Conservation (phyloP, 2,329 filamentous ascomycete genomes). For the Pseudocercospora eumusae region DNA sequence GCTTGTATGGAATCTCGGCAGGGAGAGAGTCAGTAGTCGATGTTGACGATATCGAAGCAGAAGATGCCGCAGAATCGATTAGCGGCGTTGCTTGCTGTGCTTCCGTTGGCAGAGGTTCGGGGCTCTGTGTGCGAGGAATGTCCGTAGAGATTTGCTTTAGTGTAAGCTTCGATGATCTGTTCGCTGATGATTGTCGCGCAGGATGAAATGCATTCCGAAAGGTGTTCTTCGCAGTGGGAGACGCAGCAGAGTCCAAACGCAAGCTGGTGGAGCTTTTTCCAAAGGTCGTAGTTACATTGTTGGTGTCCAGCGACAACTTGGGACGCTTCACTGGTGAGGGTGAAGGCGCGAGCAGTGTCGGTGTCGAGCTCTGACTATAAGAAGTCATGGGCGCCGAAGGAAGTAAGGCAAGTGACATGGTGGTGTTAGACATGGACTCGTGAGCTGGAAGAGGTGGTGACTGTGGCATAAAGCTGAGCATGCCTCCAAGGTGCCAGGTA, state of each 20-base stretch:
- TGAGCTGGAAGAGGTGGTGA: slow-evolving; percentile 35
- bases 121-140: neutral
- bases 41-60: slow-evolving; percentile 37
- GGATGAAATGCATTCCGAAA: slow-evolving; percentile 61
- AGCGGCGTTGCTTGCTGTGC: slow-evolving; percentile 12
- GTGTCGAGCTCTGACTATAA: slow-evolving; percentile 29
- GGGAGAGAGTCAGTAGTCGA: slow-evolving; percentile 41
- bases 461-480: slow-evolving; percentile 38
- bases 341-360: slow-evolving; percentile 25
- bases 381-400: slow-evolving; percentile 36
- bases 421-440: slow-evolving; percentile 39
- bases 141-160: slow-evolving; percentile 38
- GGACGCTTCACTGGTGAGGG: slow-evolving; percentile 49
- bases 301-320: slow-evolving; percentile 63
- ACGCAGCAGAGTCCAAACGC: slow-evolving; percentile 57
- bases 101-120: slow-evolving; percentile 8
- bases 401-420: slow-evolving; percentile 49
- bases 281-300: slow-evolving; percentile 50
- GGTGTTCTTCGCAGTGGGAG: slow-evolving; percentile 63
- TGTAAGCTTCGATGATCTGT: slow-evolving; percentile 36
- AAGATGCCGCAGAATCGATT: slow-evolving; percentile 42
- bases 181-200: slow-evolving; percentile 24
- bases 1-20: slow-evolving; percentile 47
- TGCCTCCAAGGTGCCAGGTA: slow-evolving; percentile 26
- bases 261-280: slow-evolving; percentile 58